Evolutionary conservation across 2,329 filamentous ascomycete species (phyloP), one percentile per base, ranked within the genome.

Genomic region (Monosporascus sp.): DNA sequence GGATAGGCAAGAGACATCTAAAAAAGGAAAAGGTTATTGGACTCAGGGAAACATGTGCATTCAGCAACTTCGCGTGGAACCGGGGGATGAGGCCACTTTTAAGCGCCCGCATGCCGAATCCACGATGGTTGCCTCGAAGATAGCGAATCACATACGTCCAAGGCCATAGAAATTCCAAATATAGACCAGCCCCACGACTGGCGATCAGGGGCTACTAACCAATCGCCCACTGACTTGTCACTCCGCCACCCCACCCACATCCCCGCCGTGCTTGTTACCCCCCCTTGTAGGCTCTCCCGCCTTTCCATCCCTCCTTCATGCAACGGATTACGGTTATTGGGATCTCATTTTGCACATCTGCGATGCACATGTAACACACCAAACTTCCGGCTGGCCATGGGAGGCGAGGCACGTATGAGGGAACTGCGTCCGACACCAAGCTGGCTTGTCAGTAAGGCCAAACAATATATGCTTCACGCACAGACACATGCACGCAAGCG

Each of bases 21-120:
- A 11, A 5, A 35, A 14, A n/a, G n/a, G 4, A 14, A 14, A 35
- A 14, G 5, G 2, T 27, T 11, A 27, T 35, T 14, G 9, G 31
- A 35, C 31, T 35, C 31, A 35, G 9, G 9, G 9, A 31, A 31
- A 31, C 3, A 14, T 4, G 9, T 31, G 9, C 27, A n/a, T n/a
- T 46, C 24, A 46, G 18, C 24, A 45, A 9, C 8, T 14, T 46
- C 43, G 22, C 24, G 15, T 45, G 43, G 43, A 17, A 45, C 41
- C 41, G n/a, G 24, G 25, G 45, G 24, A 46, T 46, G 48, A 49
- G 25, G 20, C 44, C 50, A 41, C 22, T 38, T 54, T 41, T 62
- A 62, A 59, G 60, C 60, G 60, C 60, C 60, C 50, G 39, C 39
- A 56, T 55, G 52, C 47, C 56, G 48, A 39, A 54, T 45, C 50